Base-by-base conservation (phyloP, 139 green algal genomes). In the Penium margaritaceum region DNA sequence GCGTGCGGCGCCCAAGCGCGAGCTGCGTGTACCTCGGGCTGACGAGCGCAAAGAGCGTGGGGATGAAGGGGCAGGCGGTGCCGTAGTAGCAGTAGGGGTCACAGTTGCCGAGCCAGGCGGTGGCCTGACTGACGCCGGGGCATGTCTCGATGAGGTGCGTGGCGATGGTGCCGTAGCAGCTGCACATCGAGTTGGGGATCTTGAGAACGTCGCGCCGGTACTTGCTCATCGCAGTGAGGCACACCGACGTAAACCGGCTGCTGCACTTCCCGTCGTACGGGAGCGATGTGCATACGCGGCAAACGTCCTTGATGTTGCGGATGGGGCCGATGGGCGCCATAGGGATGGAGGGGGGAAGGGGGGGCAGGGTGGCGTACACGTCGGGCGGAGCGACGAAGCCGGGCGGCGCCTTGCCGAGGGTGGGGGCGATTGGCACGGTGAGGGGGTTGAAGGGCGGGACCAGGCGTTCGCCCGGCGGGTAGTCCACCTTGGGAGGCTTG, bases 91-190 rank as follows among this genome's bases (percentile, higher is more conserved):
- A 60, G 17, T 33, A 60, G 36, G 30, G 30, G 21, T 69, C 62
- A 12, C 62, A 69, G 33, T 47, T 46, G 36, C 37, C 21, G 36
- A 69, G 35, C 24, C 30, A 69, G 2, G 62, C 35, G 33, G 51
- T 19, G 19, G 29, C 15, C 33, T 33, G 47, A 15, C 30, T 24
- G 33, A 24, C 37, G 1, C 62, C 62, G 1, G 32, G 33, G 62
- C 62, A 69, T 3, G 30, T 33, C 34, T 69, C 24, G 33, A 69
- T 32, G 1, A 69, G 62, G 14, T 69, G 30, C 1, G 21, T 47
- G 62, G 30, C 35, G 9, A 69, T 69, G 24, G 35, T 44, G 5
- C 35, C 30, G 37, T 69, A 69, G 62, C 62, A 69, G 35, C 51
- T 15, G 37, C 62, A 69, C 21, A 69, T 46, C 9, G 47, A 53